Evolutionary conservation across 2,329 filamentous ascomycete genomes (phyloP), one percentile per base, ranked within the genome.

Genomic region (Alternaria sp.): DNA sequence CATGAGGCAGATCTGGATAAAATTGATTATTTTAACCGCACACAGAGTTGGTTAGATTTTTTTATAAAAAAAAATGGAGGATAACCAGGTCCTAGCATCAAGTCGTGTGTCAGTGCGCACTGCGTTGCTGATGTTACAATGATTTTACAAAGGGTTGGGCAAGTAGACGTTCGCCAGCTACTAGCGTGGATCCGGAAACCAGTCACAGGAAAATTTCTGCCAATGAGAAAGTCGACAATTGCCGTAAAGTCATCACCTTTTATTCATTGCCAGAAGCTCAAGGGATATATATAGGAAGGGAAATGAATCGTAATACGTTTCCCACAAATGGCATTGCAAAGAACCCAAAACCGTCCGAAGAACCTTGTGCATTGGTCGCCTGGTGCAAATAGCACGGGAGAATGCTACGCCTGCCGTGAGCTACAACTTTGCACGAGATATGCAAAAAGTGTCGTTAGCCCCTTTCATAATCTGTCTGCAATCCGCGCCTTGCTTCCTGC

Each of bases 301-400:
- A 65, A 69, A 56, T 69, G 65, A 71, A 71, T 72, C 70, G 66
- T 76, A 60, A 73, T 70, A 73, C 62, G 69, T 72, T 70, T 71
- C 70, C 71, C 72, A 68, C 66, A 75, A 58, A 69, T 73, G 68
- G 72, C 73, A 75, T 75, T 76, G 73, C 74, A 74, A 77, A 67
- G 56, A 73, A 71, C 65, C 65, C 71, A 73, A 72, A 72, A 67
- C 70, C 63, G 55, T 73, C 72, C 72, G 73, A 73, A 75, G 70
- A 76, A 72, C 66, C 65, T 68, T 70, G 68, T 72, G 72, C 66
- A 69, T 68, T 67, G 60, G 73, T 69, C 65, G 68, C 70, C 68
- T 67, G 69, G 68, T 58, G 70, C 69, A 65, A 69, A 67, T 67
- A 53, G 69, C 72, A 70, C 68, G 68, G 66, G 65, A 67, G 62